A percentile compares a stretch with the other conserved stretches of the same genome.
phyloP scores from a whole-genome alignment of 176 grass and related monocot genomes.

The Thalia dealbata region DNA sequence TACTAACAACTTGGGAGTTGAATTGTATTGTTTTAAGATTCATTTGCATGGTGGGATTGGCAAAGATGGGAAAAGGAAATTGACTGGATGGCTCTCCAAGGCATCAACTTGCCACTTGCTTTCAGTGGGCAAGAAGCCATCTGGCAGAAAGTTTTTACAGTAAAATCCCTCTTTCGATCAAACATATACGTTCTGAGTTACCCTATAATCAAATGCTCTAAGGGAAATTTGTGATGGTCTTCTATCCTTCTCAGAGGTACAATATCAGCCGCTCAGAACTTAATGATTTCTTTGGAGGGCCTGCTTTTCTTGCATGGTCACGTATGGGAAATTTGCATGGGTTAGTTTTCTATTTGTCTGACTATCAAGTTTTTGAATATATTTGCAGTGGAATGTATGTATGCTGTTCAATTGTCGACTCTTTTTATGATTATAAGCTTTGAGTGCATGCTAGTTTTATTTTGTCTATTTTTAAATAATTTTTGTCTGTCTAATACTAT shows the following conservation, averaged over 20 bases:
- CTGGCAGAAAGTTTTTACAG: constrained; percentile 93
- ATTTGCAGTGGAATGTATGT: not conserved
- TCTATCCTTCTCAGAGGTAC: constrained; percentile 34
- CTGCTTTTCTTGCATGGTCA: constrained; percentile 75
- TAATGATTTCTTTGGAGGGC: constrained; percentile 59
- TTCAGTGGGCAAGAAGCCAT: constrained; percentile 86
- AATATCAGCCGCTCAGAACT: constrained; percentile 55
- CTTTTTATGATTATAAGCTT: not conserved
- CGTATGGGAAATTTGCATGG: constrained; percentile 78
- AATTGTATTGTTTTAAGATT: constrained; percentile 30
- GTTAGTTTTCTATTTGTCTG: constrained; percentile 24
- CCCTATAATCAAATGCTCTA: no score
- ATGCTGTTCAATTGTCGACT: not conserved
- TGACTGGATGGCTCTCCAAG: constrained; percentile 99
- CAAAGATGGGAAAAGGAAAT: constrained; percentile 97
- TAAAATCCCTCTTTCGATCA: constrained; percentile 2
- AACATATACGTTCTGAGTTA: no score
- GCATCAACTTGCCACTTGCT: constrained; percentile 92
- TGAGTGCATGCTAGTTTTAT: not conserved
- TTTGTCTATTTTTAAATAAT: not conserved
- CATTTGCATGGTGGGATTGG: constrained; percentile 92
- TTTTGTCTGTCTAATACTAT: not conserved
- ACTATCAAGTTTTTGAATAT: not conserved
- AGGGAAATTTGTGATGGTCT: not conserved
- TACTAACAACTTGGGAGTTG: no score